Base-by-base conservation (phyloP, 2,329 filamentous ascomycete species). In the Ambrosiella xylebori region DNA sequence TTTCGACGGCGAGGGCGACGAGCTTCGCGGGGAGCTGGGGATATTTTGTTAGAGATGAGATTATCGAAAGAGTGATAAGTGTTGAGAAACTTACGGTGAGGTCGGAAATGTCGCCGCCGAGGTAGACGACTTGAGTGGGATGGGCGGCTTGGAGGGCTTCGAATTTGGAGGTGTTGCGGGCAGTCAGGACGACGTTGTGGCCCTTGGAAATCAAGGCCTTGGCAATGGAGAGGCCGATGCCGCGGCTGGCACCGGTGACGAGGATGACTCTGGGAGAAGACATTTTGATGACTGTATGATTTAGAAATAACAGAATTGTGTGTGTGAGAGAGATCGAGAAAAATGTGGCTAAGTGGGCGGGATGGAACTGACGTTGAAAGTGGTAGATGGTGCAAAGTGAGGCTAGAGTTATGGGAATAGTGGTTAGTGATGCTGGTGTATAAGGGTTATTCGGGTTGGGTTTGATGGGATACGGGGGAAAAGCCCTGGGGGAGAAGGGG, bases 181-280 rank as follows among this genome's bases (percentile, higher is more conserved):
- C 79, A 8, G 81, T 75, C 13, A 81, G 66, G 41, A 84, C 76
- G 13, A 84, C 74, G 59, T 77, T 80, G 69, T 84, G 79, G 0
- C 71, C 73, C 47, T 73, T 71, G 17, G 68, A 65, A 7, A 84
- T 68, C 37, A 84, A 70, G 51, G 73, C 69, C 45, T 74, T 68
- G 2, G 78, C 71, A 7, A 82, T 70, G 60, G 78, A 77, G 9
- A 80, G 72, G 53, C 81, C 81, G 56, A 84, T 77, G 35, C 81
- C 81, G 59, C 79, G 78, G 68, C 79, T 82, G 15, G 80, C 80
- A 37, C 81, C 81, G 2, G 80, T 84, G 39, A 90, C 73, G 61
- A 89, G 81, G 65, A 89, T 79, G 19, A 80, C 17, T 81, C 67
- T 87, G 86, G 7, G 76, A 68, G 71, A 78, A 75, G 58, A 61